Evolutionary conservation across 192 early-diverging fungal species (phyloP), one percentile per base, ranked within the genome.

Genomic region (Umbelopsis sp.): DNA sequence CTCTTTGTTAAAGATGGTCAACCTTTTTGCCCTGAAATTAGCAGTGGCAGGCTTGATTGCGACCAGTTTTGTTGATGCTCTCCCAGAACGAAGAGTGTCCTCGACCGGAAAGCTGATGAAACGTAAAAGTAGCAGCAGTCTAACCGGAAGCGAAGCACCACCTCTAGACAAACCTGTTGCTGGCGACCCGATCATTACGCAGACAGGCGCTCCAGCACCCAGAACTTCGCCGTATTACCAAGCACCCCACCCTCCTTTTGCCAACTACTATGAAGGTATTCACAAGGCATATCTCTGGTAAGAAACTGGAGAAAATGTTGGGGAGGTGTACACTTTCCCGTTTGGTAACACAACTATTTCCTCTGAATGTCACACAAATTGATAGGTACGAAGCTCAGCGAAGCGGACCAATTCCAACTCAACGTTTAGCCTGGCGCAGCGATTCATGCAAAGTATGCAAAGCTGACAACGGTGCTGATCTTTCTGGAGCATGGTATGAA

Each of bases 401-500:
- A 16, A 84, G 82, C 12, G 85, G 85, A 20, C 66, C 67, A 35
- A 55, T 86, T 20, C 79, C 83, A 3, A 77, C 81, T 46, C 81
- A 84, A 50, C 81, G 85, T 23, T 70, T 86, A 30, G 85, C 85
- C 6, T 86, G 85, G 85, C 77, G 85, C 5, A 64, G 69, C 2
- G 85, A 86, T 68, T 81, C 79, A 0, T 86, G 87, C 61, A 73
- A 80, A 33, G 75, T 78, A 7, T 84, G 83, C 66, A 72, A 74
- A 45, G 85, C 82, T 20, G 52, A 66, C n/a, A 82, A 74, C 67
- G 85, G 85, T 35, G 85, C 86, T 48, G 85, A 86, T 48, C 65
- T 86, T 5, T 80, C 77, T 2, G 79, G 78, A 51, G 85, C 72
- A 13, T 86, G 84, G 84, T 86, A 87, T 68, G 85, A 86, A 46